These are phyloP conservation scores for Paramecium sonneborni DNA, from an alignment of 73 alveolate species.

Conservation along the genomic window DNA sequence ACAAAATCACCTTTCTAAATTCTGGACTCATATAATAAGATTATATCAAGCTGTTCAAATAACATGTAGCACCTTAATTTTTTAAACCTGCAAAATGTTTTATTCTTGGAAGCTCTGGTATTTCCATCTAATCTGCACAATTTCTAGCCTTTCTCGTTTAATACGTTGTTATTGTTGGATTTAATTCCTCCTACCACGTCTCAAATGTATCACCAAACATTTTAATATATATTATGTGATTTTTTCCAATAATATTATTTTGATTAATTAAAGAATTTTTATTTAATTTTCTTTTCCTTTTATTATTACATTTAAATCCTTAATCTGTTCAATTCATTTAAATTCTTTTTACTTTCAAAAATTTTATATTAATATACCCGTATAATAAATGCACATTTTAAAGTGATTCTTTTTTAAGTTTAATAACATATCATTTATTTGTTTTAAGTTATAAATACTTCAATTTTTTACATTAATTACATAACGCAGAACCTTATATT, in stretches of 20 bases:
- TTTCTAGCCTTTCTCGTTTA: conserved; percentile 41
- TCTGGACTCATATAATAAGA: conserved; percentile 97
- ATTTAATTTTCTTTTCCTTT: too few species aligned
- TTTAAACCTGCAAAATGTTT: conserved; percentile 92
- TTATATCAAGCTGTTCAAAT: conserved; percentile 95
- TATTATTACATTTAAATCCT: too few species aligned
- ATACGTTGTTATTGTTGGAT: neutral
- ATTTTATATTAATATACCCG: too few species aligned
- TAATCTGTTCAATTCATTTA: too few species aligned
- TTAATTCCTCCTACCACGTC: neutral
- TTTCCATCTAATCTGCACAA: conserved; percentile 75
- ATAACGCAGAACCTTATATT: too few species aligned
- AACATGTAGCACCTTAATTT: conserved; percentile 98
- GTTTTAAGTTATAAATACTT: too few species aligned
- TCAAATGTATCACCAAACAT: conserved; percentile 47
- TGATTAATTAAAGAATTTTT: neutral
- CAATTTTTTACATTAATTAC: too few species aligned
- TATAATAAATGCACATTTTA: too few species aligned
- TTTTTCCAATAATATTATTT: neutral
- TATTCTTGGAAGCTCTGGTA: conserved; percentile 85
- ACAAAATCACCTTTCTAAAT: conserved; percentile 86
- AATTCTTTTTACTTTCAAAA: too few species aligned
- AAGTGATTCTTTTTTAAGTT: too few species aligned
- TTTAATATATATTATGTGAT: neutral
- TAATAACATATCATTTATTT: too few species aligned